Percentiles rank a stretch among this genome's conserved stretches.
These are phyloP conservation scores for Begonia fuchsioides DNA, from an alignment of 306 rosid species.

Conservation along the genomic window DNA sequence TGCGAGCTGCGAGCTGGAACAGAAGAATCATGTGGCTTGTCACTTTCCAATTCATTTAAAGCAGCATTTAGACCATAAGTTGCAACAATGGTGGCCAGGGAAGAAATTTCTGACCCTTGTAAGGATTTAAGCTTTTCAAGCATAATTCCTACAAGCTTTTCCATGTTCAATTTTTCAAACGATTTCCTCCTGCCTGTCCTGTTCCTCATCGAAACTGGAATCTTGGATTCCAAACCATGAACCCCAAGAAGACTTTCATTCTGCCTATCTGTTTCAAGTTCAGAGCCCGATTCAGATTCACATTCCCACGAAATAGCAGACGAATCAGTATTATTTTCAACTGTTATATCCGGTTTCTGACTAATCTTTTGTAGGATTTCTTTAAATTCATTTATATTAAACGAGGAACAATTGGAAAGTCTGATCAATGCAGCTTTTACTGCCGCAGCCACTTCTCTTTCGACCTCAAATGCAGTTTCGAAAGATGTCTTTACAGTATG, in stretches of 20 bases:
- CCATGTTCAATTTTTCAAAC: conserved; percentile 29
- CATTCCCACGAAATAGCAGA: conserved; percentile 38
- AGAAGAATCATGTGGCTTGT: conserved; percentile 31
- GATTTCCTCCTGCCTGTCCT: conserved; percentile 50
- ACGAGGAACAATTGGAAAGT: conserved; percentile 64
- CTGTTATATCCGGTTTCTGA: conserved; percentile 55
- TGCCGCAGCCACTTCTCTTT: conserved; percentile 79
- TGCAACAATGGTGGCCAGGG: conserved; percentile 89
- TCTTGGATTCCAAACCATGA: conserved; percentile 27
- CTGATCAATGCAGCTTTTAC: conserved; percentile 61
- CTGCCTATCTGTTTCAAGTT: conserved; percentile 27
- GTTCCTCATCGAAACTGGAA: conserved; percentile 17
- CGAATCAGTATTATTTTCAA: conserved; percentile 27
- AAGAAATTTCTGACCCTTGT: conserved; percentile 77
- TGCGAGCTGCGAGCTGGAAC: conserved; percentile 25
- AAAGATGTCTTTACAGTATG: conserved; percentile 73
- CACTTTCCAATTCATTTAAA: conserved; percentile 53
- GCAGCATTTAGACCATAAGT: conserved; percentile 84
- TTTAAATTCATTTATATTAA: conserved; percentile 52
- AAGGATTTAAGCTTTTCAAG: conserved; percentile 68
- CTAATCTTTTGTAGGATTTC: conserved; percentile 63
- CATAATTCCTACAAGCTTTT: conserved; percentile 56
- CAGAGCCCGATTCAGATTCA: conserved; percentile 44
- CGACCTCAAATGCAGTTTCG: conserved; percentile 90
- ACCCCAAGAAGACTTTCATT: conserved; percentile 14